These are phyloP conservation scores for Letharia lupina DNA, from an alignment of 495 filamentous ascomycete species.

Conservation along the genomic window DNA sequence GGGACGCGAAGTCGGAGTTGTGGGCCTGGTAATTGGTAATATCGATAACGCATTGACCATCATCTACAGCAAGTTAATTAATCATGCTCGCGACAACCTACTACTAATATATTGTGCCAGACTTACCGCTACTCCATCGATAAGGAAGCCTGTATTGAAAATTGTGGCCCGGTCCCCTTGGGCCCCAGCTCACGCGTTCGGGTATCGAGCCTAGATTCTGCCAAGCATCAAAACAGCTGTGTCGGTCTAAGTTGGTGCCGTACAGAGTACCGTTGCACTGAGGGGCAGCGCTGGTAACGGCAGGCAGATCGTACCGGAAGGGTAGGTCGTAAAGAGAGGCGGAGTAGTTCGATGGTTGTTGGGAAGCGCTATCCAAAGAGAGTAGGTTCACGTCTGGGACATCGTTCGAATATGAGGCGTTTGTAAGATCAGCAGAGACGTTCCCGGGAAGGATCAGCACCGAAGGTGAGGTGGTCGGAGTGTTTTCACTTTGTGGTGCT, in stretches of 20 bases:
- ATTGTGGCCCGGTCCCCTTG: neutral
- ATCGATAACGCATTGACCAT: conserved; percentile 3
- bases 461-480: neutral
- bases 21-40: fast-evolving
- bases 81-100: neutral
- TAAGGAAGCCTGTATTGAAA: neutral
- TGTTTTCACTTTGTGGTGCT: neutral
- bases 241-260: neutral
- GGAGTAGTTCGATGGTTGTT: neutral
- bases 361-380: neutral
- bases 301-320: neutral
- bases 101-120: no score
- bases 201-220: neutral
- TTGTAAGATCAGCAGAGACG: neutral
- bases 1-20: neutral
- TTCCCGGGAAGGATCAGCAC: neutral
- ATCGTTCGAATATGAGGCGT: neutral
- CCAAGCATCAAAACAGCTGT: conserved; percentile 8
- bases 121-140: conserved; percentile 2
- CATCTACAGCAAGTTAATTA: neutral
- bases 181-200: neutral
- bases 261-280: neutral
- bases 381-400: neutral
- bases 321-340: neutral
- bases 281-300: no score